Evolutionary conservation across 2,329 filamentous ascomycete species (phyloP).

Genomic region (Plectosphaerella sp.): DNA sequence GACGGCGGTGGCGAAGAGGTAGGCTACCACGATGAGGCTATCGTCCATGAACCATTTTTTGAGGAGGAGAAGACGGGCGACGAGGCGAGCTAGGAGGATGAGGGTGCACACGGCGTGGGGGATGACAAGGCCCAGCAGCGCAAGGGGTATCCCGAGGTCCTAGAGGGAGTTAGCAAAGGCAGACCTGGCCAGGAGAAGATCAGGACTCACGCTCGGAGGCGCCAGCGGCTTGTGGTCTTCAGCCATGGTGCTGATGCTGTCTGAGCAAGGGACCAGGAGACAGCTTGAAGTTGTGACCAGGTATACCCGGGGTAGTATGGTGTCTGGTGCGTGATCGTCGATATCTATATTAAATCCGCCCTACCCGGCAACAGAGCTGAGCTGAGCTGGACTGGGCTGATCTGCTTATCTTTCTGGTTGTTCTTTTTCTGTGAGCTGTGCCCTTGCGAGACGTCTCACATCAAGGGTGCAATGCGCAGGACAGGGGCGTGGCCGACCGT

Average conservation of each 20-base stretch:
- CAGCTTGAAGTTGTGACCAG: too few species aligned
- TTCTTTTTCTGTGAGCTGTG: background rate
- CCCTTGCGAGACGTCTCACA: background rate
- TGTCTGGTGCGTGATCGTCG: background rate
- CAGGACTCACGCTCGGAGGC: background rate
- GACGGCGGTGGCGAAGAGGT: constrained; percentile 24
- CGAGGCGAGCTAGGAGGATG: constrained; percentile 19
- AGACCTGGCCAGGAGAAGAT: too few species aligned
- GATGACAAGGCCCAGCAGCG: constrained; percentile 24
- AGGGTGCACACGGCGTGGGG: constrained; percentile 26
- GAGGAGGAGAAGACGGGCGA: constrained; percentile 21
- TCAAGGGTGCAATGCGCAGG: background rate
- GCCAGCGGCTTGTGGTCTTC: background rate
- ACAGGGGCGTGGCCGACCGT: background rate
- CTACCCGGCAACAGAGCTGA: too few species aligned
- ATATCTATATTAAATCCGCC: background rate
- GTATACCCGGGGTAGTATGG: too few species aligned
- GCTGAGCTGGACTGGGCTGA: too few species aligned
- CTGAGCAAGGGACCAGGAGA: too few species aligned
- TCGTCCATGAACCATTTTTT: constrained; percentile 28
- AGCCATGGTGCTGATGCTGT: too few species aligned
- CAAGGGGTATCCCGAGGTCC: constrained; percentile 15
- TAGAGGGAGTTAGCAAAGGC: background rate
- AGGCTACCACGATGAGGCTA: constrained; percentile 24
- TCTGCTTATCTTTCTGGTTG: too few species aligned